phyloP scores from a whole-genome alignment of 345 rosid genomes.

The Carallia brachiata region DNA sequence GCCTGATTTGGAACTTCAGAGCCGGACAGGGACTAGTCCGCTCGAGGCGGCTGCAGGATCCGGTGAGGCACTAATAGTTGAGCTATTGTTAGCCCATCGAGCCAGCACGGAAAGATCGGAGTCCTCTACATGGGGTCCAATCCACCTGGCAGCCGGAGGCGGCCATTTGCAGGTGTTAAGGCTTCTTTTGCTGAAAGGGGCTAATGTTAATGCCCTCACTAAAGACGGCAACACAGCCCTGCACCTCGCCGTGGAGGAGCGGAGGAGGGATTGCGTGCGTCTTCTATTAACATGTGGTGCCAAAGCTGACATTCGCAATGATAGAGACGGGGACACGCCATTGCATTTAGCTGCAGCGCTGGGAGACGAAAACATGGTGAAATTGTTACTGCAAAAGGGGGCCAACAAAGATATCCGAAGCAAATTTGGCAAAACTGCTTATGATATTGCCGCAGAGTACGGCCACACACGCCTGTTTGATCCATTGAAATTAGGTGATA shows the following conservation, averaged over 20 bases:
- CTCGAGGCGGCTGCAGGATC: constrained; percentile 50
- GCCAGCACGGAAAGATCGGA: constrained; percentile 46
- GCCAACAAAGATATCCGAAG: constrained; percentile 48
- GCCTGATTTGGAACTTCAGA: constrained; percentile 38
- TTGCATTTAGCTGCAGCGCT: constrained; percentile 50
- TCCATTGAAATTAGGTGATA: constrained; percentile 49
- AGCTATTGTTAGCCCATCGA: constrained; percentile 49
- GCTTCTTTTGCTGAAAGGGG: constrained; percentile 57
- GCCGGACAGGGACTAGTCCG: constrained; percentile 41
- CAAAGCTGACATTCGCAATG: constrained; percentile 23
- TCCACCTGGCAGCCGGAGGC: constrained; percentile 42
- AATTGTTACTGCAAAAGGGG: constrained; percentile 44
- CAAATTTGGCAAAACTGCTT: constrained; percentile 44
- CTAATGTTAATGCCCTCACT: constrained; percentile 37
- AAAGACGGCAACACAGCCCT: constrained; percentile 51
- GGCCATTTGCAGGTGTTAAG: constrained; percentile 49
- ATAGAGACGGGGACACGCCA: constrained; percentile 45
- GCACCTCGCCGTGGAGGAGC: constrained; percentile 47
- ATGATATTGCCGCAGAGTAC: constrained; percentile 46
- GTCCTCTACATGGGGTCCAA: constrained; percentile 43
- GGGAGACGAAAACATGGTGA: constrained; percentile 56
- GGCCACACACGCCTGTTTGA: constrained; percentile 50
- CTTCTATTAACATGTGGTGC: constrained; percentile 47
- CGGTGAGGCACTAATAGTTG: constrained; percentile 54
- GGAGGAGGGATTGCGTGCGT: constrained; percentile 42